Conservation (phyloP, 306 rosid genomes). For the Phaseolus lunatus region DNA sequence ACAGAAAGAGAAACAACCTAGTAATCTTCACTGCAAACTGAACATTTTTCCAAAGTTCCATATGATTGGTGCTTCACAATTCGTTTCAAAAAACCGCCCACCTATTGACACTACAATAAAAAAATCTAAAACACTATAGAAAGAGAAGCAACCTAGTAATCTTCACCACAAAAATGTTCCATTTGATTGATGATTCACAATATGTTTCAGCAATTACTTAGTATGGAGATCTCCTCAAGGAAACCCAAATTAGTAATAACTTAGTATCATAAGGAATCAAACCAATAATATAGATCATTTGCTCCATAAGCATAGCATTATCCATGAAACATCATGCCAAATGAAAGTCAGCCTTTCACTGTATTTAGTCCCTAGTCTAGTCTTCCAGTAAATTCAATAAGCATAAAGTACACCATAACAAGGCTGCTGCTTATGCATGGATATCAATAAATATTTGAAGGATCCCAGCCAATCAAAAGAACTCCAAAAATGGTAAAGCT, state of each 20-base stretch:
- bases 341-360: slow-evolving; percentile 23
- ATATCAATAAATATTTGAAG: slow-evolving; percentile 41
- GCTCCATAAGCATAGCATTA: slow-evolving; percentile 40
- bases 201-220: neutral
- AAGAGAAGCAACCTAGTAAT: slow-evolving; percentile 40
- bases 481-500: slow-evolving; percentile 41
- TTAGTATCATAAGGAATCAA: slow-evolving; percentile 37
- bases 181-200: slow-evolving; percentile 25
- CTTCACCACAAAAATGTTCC: slow-evolving; percentile 25
- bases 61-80: slow-evolving; percentile 20
- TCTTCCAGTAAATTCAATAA: slow-evolving; percentile 44
- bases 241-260: slow-evolving; percentile 44
- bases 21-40: slow-evolving; percentile 24
- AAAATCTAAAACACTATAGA: slow-evolving; percentile 5
- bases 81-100: slow-evolving; percentile 5
- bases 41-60: slow-evolving; percentile 28
- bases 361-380: slow-evolving; percentile 25
- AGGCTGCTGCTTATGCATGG: slow-evolving; percentile 9
- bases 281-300: slow-evolving; percentile 40
- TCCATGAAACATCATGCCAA: slow-evolving; percentile 42
- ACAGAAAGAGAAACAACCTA: slow-evolving; percentile 36
- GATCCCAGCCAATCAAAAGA: slow-evolving; percentile 33
- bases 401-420: slow-evolving; percentile 33
- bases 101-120: neutral
- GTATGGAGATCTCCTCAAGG: slow-evolving; percentile 35